Evolutionary conservation across 805 yeast species (phyloP).

Genomic region (Wickerhamomyces queroliae): DNA sequence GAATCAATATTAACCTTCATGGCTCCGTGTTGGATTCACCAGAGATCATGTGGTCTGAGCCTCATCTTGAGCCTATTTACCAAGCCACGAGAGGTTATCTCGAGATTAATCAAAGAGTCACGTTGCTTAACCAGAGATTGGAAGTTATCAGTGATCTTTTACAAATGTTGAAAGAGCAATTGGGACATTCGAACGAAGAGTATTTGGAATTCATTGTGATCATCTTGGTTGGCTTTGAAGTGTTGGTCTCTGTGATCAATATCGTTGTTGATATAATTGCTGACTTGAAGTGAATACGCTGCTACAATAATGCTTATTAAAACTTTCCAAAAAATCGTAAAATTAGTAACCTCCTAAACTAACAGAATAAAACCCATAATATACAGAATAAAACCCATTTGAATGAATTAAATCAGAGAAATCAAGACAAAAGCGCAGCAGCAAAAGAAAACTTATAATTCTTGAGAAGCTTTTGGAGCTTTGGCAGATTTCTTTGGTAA

Average conservation of each 20-base stretch:
- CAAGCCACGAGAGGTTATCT: slow-evolving; percentile 95
- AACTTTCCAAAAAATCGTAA: background rate
- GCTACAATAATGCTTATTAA: background rate
- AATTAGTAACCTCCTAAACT: slow-evolving; percentile 19
- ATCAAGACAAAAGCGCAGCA: too few species aligned
- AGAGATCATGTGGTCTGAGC: slow-evolving; percentile 98
- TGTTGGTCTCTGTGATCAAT: slow-evolving; percentile 79
- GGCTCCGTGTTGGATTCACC: slow-evolving; percentile 94
- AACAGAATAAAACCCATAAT: slow-evolving; percentile 16
- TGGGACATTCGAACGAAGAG: slow-evolving; percentile 93
- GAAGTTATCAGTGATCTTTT: slow-evolving; percentile 91
- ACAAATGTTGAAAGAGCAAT: slow-evolving; percentile 95
- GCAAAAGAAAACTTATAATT: slow-evolving; percentile 34
- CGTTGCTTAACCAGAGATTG: slow-evolving; percentile 80
- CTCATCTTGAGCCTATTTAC: slow-evolving; percentile 94
- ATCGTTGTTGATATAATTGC: slow-evolving; percentile 56
- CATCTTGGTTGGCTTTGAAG: slow-evolving; percentile 86
- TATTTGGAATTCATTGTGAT: slow-evolving; percentile 89
- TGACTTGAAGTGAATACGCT: slow-evolving; percentile 13
- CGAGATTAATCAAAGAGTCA: slow-evolving; percentile 92
- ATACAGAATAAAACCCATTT: slow-evolving; percentile 15
- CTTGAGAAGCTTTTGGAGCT: slow-evolving; percentile 59
- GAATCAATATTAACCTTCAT: slow-evolving; percentile 77
- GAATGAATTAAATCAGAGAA: slow-evolving; percentile 1
- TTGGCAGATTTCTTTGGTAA: slow-evolving; percentile 70